These are phyloP conservation scores for Fusarium aywerte DNA, from an alignment of 2,329 filamentous ascomycete species.

Conservation along the genomic window DNA sequence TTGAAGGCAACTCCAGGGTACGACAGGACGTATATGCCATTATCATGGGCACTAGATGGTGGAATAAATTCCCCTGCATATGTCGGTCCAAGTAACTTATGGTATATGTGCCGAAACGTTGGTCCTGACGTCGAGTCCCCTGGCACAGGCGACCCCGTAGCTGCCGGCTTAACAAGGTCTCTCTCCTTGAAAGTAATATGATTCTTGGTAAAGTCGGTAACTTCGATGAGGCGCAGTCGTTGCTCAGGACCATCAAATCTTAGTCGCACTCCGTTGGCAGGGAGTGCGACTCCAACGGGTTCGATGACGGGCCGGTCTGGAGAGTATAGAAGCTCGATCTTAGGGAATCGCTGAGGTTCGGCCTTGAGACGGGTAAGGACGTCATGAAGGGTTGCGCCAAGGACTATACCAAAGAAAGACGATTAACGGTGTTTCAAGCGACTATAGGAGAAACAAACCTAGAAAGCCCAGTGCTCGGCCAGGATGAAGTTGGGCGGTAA, in stretches of 20 bases:
- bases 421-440: neutral
- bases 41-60: constrained; percentile 63
- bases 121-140: constrained; percentile 65
- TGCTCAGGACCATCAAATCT: constrained; percentile 96
- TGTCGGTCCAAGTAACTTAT: constrained; percentile 90
- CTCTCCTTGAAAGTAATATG: constrained; percentile 82
- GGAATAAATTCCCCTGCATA: constrained; percentile 93
- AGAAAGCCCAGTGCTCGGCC: constrained; percentile 74
- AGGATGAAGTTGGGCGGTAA: constrained; percentile 72
- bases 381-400: constrained; percentile 92
- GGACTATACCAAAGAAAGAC: constrained; percentile 62
- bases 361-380: constrained; percentile 88
- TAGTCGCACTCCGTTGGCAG: constrained; percentile 86
- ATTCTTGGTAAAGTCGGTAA: constrained; percentile 88
- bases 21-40: constrained; percentile 87
- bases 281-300: constrained; percentile 79
- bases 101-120: constrained; percentile 89
- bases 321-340: constrained; percentile 85
- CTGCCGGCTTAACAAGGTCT: constrained; percentile 76
- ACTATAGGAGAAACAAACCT: constrained; percentile 48
- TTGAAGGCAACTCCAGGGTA: constrained; percentile 96
- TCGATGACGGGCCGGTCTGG: constrained; percentile 77
- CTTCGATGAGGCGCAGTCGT: constrained; percentile 87
- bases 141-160: constrained; percentile 49
- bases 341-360: constrained; percentile 83